Conservation (phyloP, 768 basidiomycete genomes). For the Termitomyces sp. region DNA sequence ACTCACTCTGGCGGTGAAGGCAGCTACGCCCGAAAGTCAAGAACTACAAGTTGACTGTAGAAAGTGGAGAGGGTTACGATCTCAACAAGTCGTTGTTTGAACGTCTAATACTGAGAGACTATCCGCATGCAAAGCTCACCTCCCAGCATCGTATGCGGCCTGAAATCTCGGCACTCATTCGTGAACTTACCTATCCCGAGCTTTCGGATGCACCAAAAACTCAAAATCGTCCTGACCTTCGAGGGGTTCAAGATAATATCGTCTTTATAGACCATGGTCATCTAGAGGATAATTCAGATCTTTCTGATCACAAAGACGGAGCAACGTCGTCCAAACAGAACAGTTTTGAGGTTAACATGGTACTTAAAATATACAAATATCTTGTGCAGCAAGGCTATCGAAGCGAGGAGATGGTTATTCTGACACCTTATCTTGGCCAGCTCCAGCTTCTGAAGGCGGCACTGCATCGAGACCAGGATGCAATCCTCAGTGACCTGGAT, state of each 20-base stretch:
- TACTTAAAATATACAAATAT: background rate
- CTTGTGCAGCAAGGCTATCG: background rate
- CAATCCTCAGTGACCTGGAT: slow-evolving; percentile 47
- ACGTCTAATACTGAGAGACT: slow-evolving; percentile 54
- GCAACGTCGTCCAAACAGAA: background rate
- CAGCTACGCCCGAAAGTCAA: slow-evolving; percentile 72
- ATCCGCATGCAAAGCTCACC: slow-evolving; percentile 51
- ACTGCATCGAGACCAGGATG: slow-evolving; percentile 36
- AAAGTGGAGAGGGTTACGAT: slow-evolving; percentile 63
- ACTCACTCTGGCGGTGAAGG: background rate
- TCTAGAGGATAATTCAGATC: background rate
- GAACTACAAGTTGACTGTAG: slow-evolving; percentile 53
- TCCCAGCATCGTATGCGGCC: slow-evolving; percentile 73
- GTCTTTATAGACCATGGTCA: background rate
- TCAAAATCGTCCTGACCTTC: background rate
- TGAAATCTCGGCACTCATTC: slow-evolving; percentile 59
- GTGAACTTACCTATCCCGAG: slow-evolving; percentile 59
- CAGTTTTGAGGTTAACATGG: background rate
- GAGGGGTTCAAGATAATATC: background rate
- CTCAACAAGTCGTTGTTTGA: slow-evolving; percentile 67
- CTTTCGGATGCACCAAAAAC: slow-evolving; percentile 41
- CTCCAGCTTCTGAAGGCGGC: slow-evolving; percentile 24
- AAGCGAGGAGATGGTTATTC: background rate
- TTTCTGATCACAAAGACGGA: background rate
- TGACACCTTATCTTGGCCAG: background rate